phyloP scores from a whole-genome alignment of 768 basidiomycete species.

The Lactarius akahatsu region DNA sequence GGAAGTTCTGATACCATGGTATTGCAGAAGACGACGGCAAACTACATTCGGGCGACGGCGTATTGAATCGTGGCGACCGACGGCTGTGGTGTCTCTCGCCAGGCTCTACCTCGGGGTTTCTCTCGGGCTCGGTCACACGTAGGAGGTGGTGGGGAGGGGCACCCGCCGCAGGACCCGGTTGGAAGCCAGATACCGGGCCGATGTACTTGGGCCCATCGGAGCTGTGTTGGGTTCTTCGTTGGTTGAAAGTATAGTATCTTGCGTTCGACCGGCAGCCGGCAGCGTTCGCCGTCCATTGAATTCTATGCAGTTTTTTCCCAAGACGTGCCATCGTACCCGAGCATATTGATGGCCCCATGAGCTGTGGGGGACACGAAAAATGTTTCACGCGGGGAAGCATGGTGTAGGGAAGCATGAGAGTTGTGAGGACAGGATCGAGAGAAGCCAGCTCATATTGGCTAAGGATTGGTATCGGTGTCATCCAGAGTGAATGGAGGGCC shows the following conservation, averaged over 20 bases:
- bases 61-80: background rate
- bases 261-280: background rate
- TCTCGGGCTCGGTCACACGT: background rate
- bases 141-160: background rate
- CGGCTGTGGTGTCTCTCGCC: background rate
- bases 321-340: background rate
- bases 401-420: background rate
- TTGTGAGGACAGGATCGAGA: background rate
- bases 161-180: background rate
- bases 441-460: background rate
- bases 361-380: background rate
- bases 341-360: background rate
- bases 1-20: background rate
- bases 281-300: background rate
- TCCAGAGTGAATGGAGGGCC: background rate
- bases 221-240: background rate
- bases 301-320: background rate
- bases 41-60: background rate
- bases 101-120: background rate
- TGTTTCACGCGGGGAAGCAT: background rate
- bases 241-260: background rate
- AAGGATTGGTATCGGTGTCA: slow-evolving; percentile 2
- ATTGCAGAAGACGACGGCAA: background rate
- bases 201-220: background rate
- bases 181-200: background rate